Evolutionary conservation across 78 protist species (phyloP).

Genomic region (Dictyostelium citrinum): DNA sequence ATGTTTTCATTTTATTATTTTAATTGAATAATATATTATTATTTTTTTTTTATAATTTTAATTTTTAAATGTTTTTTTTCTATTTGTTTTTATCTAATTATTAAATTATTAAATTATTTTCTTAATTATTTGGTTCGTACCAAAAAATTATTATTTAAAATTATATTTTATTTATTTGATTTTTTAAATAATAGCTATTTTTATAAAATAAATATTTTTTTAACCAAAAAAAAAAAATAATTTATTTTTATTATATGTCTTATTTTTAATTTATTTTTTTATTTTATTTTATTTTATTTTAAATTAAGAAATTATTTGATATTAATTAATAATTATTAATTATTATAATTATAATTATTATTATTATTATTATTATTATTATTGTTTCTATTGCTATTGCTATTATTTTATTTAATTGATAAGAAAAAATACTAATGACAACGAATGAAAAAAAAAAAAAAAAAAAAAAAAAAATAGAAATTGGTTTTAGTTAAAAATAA

Average conservation of each 20-base stretch:
- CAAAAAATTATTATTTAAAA: background rate
- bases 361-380: too few relatives aligned
- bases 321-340: background rate
- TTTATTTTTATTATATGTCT: background rate
- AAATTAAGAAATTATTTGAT: background rate
- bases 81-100: background rate
- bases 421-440: background rate
- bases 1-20: background rate
- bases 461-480: background rate
- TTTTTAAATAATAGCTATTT: background rate
- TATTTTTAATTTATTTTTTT: background rate
- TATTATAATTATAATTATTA: background rate
- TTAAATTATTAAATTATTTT: background rate
- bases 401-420: background rate
- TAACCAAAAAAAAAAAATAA: background rate
- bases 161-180: background rate
- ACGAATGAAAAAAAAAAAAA: background rate
- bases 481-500: background rate
- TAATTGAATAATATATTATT: too few relatives aligned
- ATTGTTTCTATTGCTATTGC: background rate
- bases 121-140: slow-evolving; percentile 8
- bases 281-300: background rate
- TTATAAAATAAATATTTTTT: background rate
- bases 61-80: background rate
- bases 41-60: background rate